Evolutionary conservation across 1,284 basidiomycete genomes (phyloP), one percentile per base, ranked within the genome.

Genomic region (Xanthoconium separans): DNA sequence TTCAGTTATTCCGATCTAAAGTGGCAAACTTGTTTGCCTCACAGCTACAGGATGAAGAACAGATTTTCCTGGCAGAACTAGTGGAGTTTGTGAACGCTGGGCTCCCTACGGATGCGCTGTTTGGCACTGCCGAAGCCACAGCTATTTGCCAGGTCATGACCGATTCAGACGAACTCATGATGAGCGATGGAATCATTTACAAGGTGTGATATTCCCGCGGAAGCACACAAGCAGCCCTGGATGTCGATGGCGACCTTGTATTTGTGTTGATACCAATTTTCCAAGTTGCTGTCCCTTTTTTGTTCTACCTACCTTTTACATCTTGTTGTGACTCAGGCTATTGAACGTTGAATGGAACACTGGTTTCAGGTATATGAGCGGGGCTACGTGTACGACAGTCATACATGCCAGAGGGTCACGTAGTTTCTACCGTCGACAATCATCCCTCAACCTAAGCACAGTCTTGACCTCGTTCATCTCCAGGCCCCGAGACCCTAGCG

Each of bases 91-190:
- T 98, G 69, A 98, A 99, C 66, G 80, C 85, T 58, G 92, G 89
- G 15, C 71, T 96, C 45, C 66, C 80, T 16, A 81, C 82, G 2
- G 81, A 82, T 37, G 78, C 80, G 20, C 74, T 94, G 44, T 98
- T 94, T 68, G 87, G 89, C 10, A 87, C 84, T 1, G 78, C 79
- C 22, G 95, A 98, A 71, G 95, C 91, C 8, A 84, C 80, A 20
- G 77, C 79, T 54, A 87, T 89, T 43, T 87, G 90, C 54, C 77
- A 84, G 58, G 73, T 76, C 44, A 98, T 98, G 95, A 80, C 84
- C 49, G 85, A 90, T 41, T 80, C 79, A 24, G 91, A 95, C 63
- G 88, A 95, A 71, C 76, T 98, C 61, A 94, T 98, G 92, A 81
- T 93, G 62, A 86, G 85, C 55, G 91, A 90, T 41, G 89, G 85